These are phyloP conservation scores for Paramyrothecium roridum DNA, from an alignment of 2,329 filamentous ascomycete species.

Conservation along the genomic window DNA sequence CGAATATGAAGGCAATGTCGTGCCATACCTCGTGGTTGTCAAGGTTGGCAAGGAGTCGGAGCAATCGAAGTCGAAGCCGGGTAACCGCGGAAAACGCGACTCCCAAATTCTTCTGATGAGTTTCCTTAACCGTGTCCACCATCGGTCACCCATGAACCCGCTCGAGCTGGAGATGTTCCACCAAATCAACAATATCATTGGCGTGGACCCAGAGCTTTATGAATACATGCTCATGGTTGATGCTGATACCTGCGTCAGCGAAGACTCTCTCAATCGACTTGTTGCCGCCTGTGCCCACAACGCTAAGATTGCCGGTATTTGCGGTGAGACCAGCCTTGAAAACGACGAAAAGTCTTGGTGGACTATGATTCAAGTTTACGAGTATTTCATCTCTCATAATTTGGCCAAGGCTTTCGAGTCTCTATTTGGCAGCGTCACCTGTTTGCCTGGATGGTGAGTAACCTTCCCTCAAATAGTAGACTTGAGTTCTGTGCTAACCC, in stretches of 20 bases:
- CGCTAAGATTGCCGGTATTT: constrained; percentile 94
- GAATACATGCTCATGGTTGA: constrained; percentile 98
- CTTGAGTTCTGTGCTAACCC: constrained; percentile 29
- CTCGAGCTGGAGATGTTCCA: constrained; percentile 98
- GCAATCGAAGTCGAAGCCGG: constrained; percentile 84
- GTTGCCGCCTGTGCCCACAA: constrained; percentile 92
- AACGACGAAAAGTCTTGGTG: constrained; percentile 96
- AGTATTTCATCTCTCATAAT: constrained; percentile 99
- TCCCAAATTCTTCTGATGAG: constrained; percentile 94
- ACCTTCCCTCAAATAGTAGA: background rate
- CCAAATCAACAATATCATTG: constrained; percentile 98
- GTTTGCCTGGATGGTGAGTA: constrained; percentile 95
- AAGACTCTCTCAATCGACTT: constrained; percentile 88
- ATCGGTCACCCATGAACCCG: constrained; percentile 90
- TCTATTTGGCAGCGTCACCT: constrained; percentile 95
- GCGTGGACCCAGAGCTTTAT: constrained; percentile 94
- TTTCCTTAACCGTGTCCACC: constrained; percentile 97
- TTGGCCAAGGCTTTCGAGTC: constrained; percentile 96
- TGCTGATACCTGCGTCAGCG: constrained; percentile 89
- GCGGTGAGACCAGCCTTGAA: constrained; percentile 92
- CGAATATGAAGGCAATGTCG: constrained; percentile 95
- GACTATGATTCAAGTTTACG: constrained; percentile 99
- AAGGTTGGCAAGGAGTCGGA: constrained; percentile 98
- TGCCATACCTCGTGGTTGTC: constrained; percentile 92
- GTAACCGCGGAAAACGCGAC: constrained; percentile 97